Percentiles rank a stretch among this genome's conserved stretches.
Conservation (phyloP, 2,329 filamentous ascomycete species). For the Periconia sp. region DNA sequence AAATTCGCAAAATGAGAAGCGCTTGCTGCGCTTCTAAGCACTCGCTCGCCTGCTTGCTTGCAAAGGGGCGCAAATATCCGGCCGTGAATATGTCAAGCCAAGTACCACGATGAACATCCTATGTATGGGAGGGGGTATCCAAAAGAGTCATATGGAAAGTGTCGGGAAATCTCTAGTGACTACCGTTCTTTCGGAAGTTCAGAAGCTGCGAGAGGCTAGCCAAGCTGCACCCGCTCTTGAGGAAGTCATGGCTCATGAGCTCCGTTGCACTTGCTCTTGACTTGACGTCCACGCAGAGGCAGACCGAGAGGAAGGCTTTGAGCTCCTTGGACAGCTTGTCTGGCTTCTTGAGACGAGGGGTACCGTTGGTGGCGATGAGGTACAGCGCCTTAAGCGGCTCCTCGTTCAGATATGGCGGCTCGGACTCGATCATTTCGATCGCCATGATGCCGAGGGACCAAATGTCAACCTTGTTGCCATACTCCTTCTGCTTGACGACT, state of each 20-base stretch:
- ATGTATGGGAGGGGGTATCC: too few relatives aligned
- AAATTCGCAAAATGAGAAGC: too few relatives aligned
- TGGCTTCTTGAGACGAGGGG: slow-evolving; percentile 94
- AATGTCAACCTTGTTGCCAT: slow-evolving; percentile 97
- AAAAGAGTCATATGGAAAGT: too few relatives aligned
- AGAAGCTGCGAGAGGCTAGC: slow-evolving; percentile 84
- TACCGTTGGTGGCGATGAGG: slow-evolving; percentile 97
- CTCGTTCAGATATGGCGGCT: slow-evolving; percentile 97
- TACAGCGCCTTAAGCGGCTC: slow-evolving; percentile 97
- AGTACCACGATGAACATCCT: too few relatives aligned
- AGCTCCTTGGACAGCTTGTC: slow-evolving; percentile 98
- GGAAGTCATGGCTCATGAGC: slow-evolving; percentile 88
- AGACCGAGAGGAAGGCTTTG: slow-evolving; percentile 95
- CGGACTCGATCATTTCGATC: slow-evolving; percentile 99
- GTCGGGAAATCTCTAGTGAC: slow-evolving; percentile 41
- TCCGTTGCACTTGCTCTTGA: slow-evolving; percentile 91
- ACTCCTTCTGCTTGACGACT: slow-evolving; percentile 99
- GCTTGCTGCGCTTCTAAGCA: too few relatives aligned
- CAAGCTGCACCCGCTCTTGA: slow-evolving; percentile 87
- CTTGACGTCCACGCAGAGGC: slow-evolving; percentile 95
- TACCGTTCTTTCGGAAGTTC: slow-evolving; percentile 77
- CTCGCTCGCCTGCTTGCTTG: too few relatives aligned
- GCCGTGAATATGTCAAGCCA: too few relatives aligned
- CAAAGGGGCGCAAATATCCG: too few relatives aligned
- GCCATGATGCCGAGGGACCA: slow-evolving; percentile 99